phyloP scores from a whole-genome alignment of 225 moss, liverwort and hornwort genomes.

The Pseudisothecium myosuroides region DNA sequence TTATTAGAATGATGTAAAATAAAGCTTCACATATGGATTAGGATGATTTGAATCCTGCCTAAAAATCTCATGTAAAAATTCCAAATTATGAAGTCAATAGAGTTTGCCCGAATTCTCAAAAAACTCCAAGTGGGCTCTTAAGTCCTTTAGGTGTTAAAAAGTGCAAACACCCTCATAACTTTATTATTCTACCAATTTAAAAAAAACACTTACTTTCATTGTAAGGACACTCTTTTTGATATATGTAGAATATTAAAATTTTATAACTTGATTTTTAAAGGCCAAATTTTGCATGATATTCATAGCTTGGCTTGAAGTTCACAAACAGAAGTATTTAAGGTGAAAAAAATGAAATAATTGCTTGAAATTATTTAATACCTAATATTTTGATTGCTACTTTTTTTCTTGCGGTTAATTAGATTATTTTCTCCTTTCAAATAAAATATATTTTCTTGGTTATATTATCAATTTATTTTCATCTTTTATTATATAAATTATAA shows the following conservation, averaged over 20 bases:
- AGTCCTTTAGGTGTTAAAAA: too few species aligned
- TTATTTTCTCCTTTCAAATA: background rate
- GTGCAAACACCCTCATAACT: accelerated
- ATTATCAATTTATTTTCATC: background rate
- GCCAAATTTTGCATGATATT: background rate
- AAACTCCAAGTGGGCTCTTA: too few species aligned
- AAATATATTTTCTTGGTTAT: background rate
- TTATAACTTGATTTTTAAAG: background rate
- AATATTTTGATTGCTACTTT: background rate
- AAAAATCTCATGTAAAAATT: background rate
- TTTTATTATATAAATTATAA: background rate
- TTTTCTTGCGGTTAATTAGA: background rate
- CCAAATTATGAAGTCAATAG: background rate
- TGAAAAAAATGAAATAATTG: background rate
- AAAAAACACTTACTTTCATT: background rate
- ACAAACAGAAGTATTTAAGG: background rate
- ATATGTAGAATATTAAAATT: background rate
- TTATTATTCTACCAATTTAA: background rate
- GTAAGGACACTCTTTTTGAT: background rate
- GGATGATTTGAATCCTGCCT: background rate
- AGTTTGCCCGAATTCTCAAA: accelerated
- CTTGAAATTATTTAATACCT: background rate
- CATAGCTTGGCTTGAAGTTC: background rate
- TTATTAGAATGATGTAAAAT: background rate
- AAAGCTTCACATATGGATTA: background rate